These are phyloP conservation scores for Cercospora zeina DNA, from an alignment of 2,329 filamentous ascomycete species.

Conservation along the genomic window DNA sequence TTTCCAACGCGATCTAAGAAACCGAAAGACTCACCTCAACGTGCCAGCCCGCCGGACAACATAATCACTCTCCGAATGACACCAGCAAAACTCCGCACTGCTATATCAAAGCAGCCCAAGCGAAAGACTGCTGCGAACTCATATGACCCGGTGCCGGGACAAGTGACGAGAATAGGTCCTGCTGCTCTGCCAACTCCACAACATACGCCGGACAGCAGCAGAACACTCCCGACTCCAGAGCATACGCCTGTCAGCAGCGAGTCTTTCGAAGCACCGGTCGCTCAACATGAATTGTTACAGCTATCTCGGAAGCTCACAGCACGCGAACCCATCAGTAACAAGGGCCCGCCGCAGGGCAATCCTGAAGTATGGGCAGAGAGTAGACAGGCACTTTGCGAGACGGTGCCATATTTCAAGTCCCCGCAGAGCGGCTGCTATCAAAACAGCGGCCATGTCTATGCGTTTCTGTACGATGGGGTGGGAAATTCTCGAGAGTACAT, in stretches of 20 bases:
- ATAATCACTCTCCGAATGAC: not conserved
- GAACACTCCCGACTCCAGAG: not conserved
- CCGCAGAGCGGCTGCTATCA: constrained; percentile 63
- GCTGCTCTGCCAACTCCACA: not conserved
- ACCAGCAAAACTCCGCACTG: not conserved
- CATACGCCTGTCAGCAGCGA: not conserved
- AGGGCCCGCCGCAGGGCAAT: constrained; percentile 40
- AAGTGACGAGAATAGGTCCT: not conserved
- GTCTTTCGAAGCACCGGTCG: constrained; percentile 8
- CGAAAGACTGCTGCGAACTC: not conserved
- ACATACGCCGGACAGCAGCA: not conserved
- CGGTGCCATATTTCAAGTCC: constrained; percentile 62
- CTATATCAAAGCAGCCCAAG: not conserved
- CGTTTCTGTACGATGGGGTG: constrained; percentile 61
- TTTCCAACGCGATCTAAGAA: not conserved
- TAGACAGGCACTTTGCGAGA: constrained; percentile 63
- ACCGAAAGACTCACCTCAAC: not conserved
- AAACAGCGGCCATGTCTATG: constrained; percentile 52
- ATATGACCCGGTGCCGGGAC: not conserved
- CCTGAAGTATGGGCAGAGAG: constrained; percentile 59
- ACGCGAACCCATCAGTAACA: constrained; percentile 32
- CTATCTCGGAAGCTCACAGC: constrained; percentile 34
- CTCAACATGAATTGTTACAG: constrained; percentile 16
- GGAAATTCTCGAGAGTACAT: constrained; percentile 58
- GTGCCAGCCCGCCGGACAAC: not conserved